Base-by-base conservation (phyloP, 768 basidiomycete genomes). In the Tricholomella constricta region DNA sequence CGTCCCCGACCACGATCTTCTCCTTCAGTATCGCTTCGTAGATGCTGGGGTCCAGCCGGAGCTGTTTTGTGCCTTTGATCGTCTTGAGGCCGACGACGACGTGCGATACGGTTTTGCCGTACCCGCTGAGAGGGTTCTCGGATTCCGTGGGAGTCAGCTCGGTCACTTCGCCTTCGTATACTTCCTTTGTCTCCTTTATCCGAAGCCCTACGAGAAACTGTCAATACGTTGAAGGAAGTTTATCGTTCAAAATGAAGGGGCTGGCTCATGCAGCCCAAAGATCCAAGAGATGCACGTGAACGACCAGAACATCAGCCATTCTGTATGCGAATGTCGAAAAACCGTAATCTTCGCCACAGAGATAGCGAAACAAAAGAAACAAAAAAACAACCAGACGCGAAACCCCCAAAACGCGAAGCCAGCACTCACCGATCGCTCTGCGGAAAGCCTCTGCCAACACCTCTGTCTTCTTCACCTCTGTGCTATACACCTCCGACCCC, bases 381-480 rank as follows among this genome's bases (percentile, higher is more conserved):
- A n/a, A n/a, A n/a, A n/a, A n/a, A n/a, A n/a, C n/a, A n/a, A n/a
- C n/a, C n/a, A n/a, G n/a, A n/a, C n/a, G n/a, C 12, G 8, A 48
- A 37, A 26, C 6, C 17, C 20, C 17, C 5, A 19, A 27, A 27
- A 59, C 52, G 60, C 62, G 56, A 45, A 58, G 41, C 48, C 48
- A 54, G 42, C 15, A 78, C 89, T 66, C 65, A 94, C 95, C 96
- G 55, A 99, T 99, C 11, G 97, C 95, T 61, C 97, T 77, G 52
- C 96, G 80, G 72, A 98, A 98, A 32, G 87, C 84, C 70, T 98
- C 96, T 43, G 94, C 93, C 17, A 99, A 75, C 4, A 98, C 95
- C 67, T 98, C 97, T 1, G 97, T 98, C 81, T 99, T 99, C 77
- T 98, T 98, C 51, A 99, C 94, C 71, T 98, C 96, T 2, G 91